Percentiles rank a stretch among this genome's conserved stretches.
These are phyloP conservation scores for Gonapodya prolifera DNA, from an alignment of 192 early-diverging fungal genomes.

Conservation along the genomic window DNA sequence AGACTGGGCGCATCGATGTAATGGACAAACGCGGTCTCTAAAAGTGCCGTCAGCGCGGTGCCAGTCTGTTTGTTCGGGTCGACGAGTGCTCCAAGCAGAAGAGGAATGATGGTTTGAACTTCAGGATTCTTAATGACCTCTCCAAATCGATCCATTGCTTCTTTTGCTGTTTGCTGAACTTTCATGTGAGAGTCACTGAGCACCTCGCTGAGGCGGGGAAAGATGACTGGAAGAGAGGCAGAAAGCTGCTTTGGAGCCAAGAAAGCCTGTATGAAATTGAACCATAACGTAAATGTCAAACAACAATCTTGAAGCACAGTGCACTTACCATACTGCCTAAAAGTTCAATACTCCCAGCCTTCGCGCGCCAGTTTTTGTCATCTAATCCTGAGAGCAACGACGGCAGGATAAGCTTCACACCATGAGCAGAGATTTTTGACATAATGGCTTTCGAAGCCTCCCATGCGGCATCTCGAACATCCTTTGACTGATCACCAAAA, in stretches of 20 bases:
- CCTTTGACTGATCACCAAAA: slow-evolving; percentile 69
- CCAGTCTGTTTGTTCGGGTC: slow-evolving; percentile 82
- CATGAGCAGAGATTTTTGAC: slow-evolving; percentile 86
- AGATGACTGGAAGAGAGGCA: slow-evolving; percentile 73
- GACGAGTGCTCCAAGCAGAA: slow-evolving; percentile 67
- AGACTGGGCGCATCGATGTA: slow-evolving; percentile 96
- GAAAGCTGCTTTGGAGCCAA: slow-evolving; percentile 92
- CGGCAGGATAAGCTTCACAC: slow-evolving; percentile 92
- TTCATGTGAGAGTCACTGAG: slow-evolving; percentile 85
- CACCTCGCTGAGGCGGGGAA: slow-evolving; percentile 84
- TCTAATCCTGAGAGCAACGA: slow-evolving; percentile 74
- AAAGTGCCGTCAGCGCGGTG: slow-evolving; percentile 64
- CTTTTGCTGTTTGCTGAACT: slow-evolving; percentile 75
- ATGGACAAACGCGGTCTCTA: slow-evolving; percentile 93
- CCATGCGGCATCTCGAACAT: slow-evolving; percentile 81
- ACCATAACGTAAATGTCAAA: no score
- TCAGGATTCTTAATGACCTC: slow-evolving; percentile 97
- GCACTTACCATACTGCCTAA: slow-evolving; percentile 63
- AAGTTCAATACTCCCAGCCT: slow-evolving; percentile 89
- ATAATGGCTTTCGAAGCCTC: slow-evolving; percentile 88
- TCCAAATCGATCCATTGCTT: slow-evolving; percentile 77
- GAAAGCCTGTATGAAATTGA: slow-evolving; percentile 35
- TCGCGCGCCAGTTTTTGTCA: slow-evolving; percentile 90
- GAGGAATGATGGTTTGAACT: slow-evolving; percentile 82
- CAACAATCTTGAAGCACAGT: no score